Conservation (phyloP, 139 green algal genomes). For the Chlorella sorokiniana region DNA sequence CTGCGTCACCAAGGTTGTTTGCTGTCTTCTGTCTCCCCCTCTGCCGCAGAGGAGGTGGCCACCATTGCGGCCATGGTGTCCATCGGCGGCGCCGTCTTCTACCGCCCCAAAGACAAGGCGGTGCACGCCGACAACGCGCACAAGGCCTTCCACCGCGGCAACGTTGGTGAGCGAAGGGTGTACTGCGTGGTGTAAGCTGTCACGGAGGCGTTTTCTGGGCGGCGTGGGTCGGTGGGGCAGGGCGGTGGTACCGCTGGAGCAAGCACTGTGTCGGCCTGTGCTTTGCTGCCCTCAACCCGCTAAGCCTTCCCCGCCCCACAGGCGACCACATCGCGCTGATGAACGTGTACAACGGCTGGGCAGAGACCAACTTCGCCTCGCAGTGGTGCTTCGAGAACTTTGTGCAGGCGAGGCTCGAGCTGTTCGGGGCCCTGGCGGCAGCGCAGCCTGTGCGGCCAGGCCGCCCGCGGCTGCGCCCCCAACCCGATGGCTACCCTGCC, state of each 20-base stretch:
- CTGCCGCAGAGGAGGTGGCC: conserved; percentile 84
- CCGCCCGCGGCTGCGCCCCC: too few species aligned
- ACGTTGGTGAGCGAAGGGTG: conserved; percentile 41
- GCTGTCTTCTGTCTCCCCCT: background rate
- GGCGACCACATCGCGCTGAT: conserved; percentile 97
- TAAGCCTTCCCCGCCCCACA: background rate
- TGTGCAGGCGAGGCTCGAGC: conserved; percentile 68
- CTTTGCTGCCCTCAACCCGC: background rate
- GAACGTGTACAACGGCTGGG: conserved; percentile 87
- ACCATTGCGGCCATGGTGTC: conserved; percentile 95
- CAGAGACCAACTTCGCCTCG: conserved; percentile 85
- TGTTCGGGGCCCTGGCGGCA: background rate
- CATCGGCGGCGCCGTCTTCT: conserved; percentile 92
- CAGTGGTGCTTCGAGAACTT: conserved; percentile 99
- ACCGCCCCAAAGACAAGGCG: conserved; percentile 96
- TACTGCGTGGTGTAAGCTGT: too few species aligned
- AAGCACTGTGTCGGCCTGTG: background rate
- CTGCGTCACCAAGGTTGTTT: too few species aligned
- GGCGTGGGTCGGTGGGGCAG: background rate
- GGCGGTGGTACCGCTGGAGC: background rate
- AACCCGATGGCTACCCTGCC: background rate
- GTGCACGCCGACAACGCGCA: conserved; percentile 93
- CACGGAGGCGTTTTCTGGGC: background rate
- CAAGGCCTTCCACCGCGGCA: conserved; percentile 86
- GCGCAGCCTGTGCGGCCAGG: background rate